These are phyloP conservation scores for Zoysia matrella DNA, from an alignment of 202 grass and related monocot species.

Conservation along the genomic window DNA sequence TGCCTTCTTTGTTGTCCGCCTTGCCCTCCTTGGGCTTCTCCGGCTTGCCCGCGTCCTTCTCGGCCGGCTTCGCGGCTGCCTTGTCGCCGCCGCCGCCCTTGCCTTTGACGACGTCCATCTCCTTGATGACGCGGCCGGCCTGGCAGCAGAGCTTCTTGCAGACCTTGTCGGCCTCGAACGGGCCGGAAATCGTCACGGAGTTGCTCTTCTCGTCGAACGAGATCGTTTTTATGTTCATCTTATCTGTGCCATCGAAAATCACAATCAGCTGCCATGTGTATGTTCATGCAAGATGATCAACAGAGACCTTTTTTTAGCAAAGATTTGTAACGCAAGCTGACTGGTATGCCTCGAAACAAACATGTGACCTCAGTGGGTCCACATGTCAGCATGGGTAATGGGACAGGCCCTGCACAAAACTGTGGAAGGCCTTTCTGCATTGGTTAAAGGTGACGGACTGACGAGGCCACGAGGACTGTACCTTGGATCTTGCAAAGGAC, in stretches of 20 bases:
- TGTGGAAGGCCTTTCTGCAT: background rate
- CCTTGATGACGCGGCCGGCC: slow-evolving; percentile 59
- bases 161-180: slow-evolving; percentile 61
- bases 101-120: slow-evolving; percentile 55
- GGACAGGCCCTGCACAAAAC: slow-evolving; percentile 5
- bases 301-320: background rate
- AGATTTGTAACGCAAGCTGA: background rate
- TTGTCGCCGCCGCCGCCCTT: slow-evolving; percentile 30
- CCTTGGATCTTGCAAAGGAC: slow-evolving; percentile 75
- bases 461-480: background rate
- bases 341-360: background rate
- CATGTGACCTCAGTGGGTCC: background rate
- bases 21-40: slow-evolving; percentile 38
- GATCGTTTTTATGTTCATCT: slow-evolving; percentile 62
- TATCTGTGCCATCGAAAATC: slow-evolving; percentile 45
- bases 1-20: slow-evolving; percentile 43
- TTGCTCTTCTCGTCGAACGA: slow-evolving; percentile 69
- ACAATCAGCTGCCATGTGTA: background rate
- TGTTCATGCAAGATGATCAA: background rate
- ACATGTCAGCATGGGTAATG: slow-evolving; percentile 9
- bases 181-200: slow-evolving; percentile 61
- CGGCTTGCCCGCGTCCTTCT: slow-evolving; percentile 15
- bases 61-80: slow-evolving; percentile 16
- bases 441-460: slow-evolving; percentile 6
- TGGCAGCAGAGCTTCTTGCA: slow-evolving; percentile 54